Evolutionary conservation across 768 basidiomycete species (phyloP).

Genomic region (Auriculariales sp.): DNA sequence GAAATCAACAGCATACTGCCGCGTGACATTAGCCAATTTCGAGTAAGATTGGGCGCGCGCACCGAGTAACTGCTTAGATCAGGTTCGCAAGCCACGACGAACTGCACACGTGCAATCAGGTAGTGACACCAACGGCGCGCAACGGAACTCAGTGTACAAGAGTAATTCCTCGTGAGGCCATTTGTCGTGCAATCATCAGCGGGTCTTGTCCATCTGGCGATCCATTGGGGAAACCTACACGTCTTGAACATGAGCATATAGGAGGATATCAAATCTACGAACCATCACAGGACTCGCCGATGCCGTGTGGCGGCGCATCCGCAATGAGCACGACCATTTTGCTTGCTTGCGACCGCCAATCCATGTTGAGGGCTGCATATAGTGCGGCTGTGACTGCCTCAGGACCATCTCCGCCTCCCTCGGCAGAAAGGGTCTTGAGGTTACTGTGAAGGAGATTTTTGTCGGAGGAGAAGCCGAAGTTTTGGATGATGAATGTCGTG

Average conservation of each 20-base stretch:
- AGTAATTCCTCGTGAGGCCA: slow-evolving; percentile 85
- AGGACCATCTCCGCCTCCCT: slow-evolving; percentile 87
- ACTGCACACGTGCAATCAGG: too few relatives aligned
- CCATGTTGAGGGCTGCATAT: slow-evolving; percentile 74
- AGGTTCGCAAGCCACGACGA: slow-evolving; percentile 98
- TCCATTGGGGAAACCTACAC: slow-evolving; percentile 76
- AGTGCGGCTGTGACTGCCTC: slow-evolving; percentile 96
- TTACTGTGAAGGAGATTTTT: slow-evolving; percentile 76
- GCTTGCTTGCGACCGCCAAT: slow-evolving; percentile 76
- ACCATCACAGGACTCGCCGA: slow-evolving; percentile 96
- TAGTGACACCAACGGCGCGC: too few relatives aligned
- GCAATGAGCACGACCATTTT: slow-evolving; percentile 97
- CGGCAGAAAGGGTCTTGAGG: slow-evolving; percentile 75
- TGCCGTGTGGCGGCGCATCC: slow-evolving; percentile 97
- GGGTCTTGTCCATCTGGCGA: slow-evolving; percentile 93
- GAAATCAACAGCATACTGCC: slow-evolving; percentile 80
- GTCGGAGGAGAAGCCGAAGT: slow-evolving; percentile 88
- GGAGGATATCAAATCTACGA: too few relatives aligned
- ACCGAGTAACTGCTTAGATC: slow-evolving; percentile 86
- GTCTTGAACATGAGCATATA: too few relatives aligned
- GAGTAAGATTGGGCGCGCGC: slow-evolving; percentile 14
- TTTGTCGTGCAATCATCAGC: slow-evolving; percentile 63
- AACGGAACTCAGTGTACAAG: slow-evolving; percentile 36
- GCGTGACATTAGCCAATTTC: background rate
- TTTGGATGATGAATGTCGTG: slow-evolving; percentile 84